Base-by-base conservation (phyloP, 2,329 filamentous ascomycete species). In the Amylocarpus encephaloides region DNA sequence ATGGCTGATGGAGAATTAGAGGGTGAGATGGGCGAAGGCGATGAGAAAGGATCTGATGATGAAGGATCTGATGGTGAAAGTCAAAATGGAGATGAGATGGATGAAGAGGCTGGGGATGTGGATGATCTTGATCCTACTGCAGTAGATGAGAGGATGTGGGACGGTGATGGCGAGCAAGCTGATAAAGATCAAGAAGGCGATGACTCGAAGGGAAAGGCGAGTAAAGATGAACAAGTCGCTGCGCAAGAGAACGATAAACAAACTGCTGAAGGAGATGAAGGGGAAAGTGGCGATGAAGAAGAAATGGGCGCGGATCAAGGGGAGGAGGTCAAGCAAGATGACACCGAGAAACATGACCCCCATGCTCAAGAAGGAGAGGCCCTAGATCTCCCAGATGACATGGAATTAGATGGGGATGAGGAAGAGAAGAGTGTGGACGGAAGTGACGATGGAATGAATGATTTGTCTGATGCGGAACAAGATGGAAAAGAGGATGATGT, bases 131-230 rank as follows among this genome's bases (percentile, higher is more conserved):
- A 95, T 60, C 85, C 89, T 11, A 86, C 83, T 13, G 88, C 92
- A 16, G 86, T 97, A 1, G 94, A 98, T 65, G 94, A 98, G 71
- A 98, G 97, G 74, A 90, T 97, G 79, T 98, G 93, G 93, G 91
- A 98, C 68, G 91, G 90, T 35, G 83, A 84, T 41, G 84, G 88
- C 39, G 77, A 85, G 43, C 78, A 91, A 40, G 83, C 86, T 1
- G 86, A 92, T 43, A 93, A 93, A 59, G 86, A 96, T 40, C 86
- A 88, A 62, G 75, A 88, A 63, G 84, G 82, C 5, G 82, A 90
- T 48, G 77, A 88, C 52, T 73, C 86, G 16, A 83, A 88, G 62
- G 84, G 83, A 0, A 78, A 86, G 63, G 76, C 83, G 54, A 76
- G 80, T 12, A 78, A 85, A 44, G 79, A 84, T 19, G 66, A 75